Percentiles rank a stretch among this genome's conserved stretches.
Conservation (phyloP, 1,139 yeast species). For the Blastobotrys malaysiensis region DNA sequence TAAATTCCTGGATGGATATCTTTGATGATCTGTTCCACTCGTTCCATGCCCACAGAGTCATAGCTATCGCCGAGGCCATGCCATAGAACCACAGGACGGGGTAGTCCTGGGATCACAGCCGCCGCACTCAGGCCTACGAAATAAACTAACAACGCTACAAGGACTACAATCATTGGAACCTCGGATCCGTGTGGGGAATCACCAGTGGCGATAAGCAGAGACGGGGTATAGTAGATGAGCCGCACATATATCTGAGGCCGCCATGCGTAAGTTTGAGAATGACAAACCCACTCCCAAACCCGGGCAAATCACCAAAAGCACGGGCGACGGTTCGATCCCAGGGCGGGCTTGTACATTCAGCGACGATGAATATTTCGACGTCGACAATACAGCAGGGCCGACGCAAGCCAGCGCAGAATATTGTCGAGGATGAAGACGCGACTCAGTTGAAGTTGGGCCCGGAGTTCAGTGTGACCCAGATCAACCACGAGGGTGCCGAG, state of each 20-base stretch:
- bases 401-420: conserved; percentile 60
- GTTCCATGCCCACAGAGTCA: conserved; percentile 54
- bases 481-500: conserved; percentile 72
- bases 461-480: conserved; percentile 77
- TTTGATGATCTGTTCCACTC: conserved; percentile 42
- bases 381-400: conserved; percentile 82
- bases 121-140: background rate
- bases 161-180: background rate
- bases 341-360: background rate
- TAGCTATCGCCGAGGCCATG: conserved; percentile 81
- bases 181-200: background rate
- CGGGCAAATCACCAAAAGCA: background rate
- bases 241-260: background rate
- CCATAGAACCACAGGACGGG: conserved; percentile 65
- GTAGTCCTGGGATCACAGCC: background rate
- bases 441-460: conserved; percentile 83
- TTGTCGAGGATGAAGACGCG: conserved; percentile 75
- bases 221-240: background rate
- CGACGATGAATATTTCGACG: conserved; percentile 75
- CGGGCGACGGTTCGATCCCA: background rate
- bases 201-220: background rate
- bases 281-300: background rate
- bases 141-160: background rate
- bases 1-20: conserved; percentile 46
- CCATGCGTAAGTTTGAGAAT: background rate